Base-by-base conservation (phyloP, 768 basidiomycete species). In the Tylopilus sp. region DNA sequence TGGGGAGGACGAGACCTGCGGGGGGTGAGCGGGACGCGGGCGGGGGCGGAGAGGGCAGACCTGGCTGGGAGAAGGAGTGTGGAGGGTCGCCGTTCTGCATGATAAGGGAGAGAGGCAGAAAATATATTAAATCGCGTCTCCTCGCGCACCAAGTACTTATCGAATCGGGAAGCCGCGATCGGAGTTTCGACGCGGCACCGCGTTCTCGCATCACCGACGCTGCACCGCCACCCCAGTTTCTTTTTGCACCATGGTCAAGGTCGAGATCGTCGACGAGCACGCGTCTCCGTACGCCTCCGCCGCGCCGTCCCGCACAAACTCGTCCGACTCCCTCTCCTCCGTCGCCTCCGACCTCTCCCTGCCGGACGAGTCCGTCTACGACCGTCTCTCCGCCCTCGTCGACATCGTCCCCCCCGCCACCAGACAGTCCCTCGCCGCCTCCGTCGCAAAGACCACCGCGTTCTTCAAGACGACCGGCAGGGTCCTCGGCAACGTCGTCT, bases 401-500 rank as follows among this genome's bases (percentile, higher is more conserved):
- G 96, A 99, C 78, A 98, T 99, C 66, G 84, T 99, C 6, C 88
- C 95, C 8, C 97, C 97, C 22, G 75, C 87, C 10, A 95, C 95
- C 34, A 85, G 97, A 56, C 86, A 89, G 62, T 75, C 74, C 64
- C 82, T 98, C 58, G 71, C 80, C 45, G 76, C 84, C 22, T 80
- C 79, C 48, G 63, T 89, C 51, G 74, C 79, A 25, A 78, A 78
- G 44, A 81, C 90, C 0, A 77, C 84, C 5, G 73, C 80, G 3
- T 82, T 86, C 69, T 48, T 91, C 29, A 87, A 83, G 65, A 82
- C 80, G 53, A 77, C 82, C 8, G 78, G 84, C 44, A 89, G 85
- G 73, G 62, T 89, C 46, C 81, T 85, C 30, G 96, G 97, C 14
- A 94, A 89, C 69, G 73, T 93, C 61, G 89, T 95, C 52, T 99